Base-by-base conservation (phyloP, 257 asterid species). In the Datura wrightii region DNA sequence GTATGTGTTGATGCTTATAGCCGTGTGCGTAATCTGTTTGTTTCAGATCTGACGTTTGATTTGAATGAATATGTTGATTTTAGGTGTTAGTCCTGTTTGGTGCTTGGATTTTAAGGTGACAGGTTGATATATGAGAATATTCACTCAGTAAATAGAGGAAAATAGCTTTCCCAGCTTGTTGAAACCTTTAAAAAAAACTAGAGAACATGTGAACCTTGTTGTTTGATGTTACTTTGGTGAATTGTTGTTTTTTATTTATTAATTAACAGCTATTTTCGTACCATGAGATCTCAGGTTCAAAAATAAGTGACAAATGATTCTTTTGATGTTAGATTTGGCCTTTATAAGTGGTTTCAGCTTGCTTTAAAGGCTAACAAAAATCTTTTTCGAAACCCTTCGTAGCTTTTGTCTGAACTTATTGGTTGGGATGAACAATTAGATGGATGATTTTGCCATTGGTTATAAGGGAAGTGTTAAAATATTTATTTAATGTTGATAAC, bases 31-130 rank as follows among this genome's bases (percentile, higher is more conserved):
- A 16, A 54, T 79, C 53, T 14, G 78, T 11, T 82, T 63, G 10
- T 24, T 82, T 18, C 41, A 52, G 82, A 76, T 76, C 82, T 76
- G 46, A 76, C 46, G 62, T 76, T 50, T 76, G 19, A 24, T 72
- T 19, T 46, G 39, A n/a, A n/a, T 46, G 15, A 72, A 72, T 15
- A 10, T 2, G 39, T 71, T n/a, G 79, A 71, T n/a, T 71, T 19
- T 71, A 10, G 56, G n/a, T 71, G 71, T 31, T 63, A 31, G 16
- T 62, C 13, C 39, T 5, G 18, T 63, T 31, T 10, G 41, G 2
- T 62, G 69, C 31, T 63, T 31, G 41, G 70, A 24, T 31, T 31
- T 31, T 31, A 5, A 63, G 71, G 41, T 63, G 41, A 19, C 37
- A 46, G 19, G 34, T 72, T 72, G 56, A 44, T 72, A 19, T 46